Conservation (phyloP, 768 basidiomycete species). For the Leccinum subtestaceum region DNA sequence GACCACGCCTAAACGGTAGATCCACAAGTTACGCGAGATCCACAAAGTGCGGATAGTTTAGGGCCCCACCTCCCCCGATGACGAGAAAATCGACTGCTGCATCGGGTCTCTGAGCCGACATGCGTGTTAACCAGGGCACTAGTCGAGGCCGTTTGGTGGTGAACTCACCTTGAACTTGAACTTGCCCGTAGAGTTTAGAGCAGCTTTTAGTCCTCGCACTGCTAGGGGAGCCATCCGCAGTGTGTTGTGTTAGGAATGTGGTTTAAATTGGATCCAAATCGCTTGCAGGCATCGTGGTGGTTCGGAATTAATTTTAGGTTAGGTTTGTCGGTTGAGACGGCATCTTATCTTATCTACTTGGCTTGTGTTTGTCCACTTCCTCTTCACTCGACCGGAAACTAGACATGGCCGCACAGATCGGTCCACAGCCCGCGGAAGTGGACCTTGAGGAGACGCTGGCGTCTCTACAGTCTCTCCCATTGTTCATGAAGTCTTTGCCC, state of each 20-base stretch:
- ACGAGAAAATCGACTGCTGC: slow-evolving; percentile 78
- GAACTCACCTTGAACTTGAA: slow-evolving; percentile 60
- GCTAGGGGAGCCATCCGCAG: slow-evolving; percentile 29
- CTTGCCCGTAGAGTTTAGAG: slow-evolving; percentile 57
- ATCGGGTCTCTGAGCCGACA: slow-evolving; percentile 53
- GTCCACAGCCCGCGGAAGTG: slow-evolving; percentile 22
- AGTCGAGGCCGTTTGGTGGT: background rate
- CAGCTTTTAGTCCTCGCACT: slow-evolving; percentile 52
- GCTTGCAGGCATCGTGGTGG: background rate
- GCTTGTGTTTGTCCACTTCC: background rate
- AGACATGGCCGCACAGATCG: slow-evolving; percentile 22
- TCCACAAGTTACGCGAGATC: background rate
- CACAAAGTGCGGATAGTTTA: background rate
- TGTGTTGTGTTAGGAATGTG: background rate
- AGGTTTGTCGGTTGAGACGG: slow-evolving; percentile 2
- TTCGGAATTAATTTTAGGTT: background rate
- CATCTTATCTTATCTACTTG: slow-evolving; percentile 21
- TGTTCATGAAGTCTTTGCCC: slow-evolving; percentile 92
- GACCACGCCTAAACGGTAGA: slow-evolving; percentile 56
- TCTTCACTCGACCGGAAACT: background rate
- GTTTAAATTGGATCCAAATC: background rate
- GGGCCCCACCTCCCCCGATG: slow-evolving; percentile 72
- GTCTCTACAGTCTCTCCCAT: slow-evolving; percentile 64
- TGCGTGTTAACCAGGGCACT: background rate
- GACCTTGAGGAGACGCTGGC: slow-evolving; percentile 38